phyloP scores from a whole-genome alignment of 768 basidiomycete species.

The Leccinum uliginosum region DNA sequence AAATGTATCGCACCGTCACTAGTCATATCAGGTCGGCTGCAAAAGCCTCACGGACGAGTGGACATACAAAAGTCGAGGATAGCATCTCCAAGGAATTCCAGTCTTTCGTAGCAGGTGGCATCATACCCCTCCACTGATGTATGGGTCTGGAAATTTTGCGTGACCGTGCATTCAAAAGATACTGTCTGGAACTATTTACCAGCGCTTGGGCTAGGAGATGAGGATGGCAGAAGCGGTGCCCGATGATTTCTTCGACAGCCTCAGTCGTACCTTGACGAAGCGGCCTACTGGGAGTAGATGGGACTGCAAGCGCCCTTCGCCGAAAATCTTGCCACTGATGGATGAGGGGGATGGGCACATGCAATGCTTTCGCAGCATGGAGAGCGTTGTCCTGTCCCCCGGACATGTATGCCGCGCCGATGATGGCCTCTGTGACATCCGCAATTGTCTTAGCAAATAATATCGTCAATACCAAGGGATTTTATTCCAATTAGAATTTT shows the following conservation, averaged over 20 bases:
- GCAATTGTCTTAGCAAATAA: slow-evolving; percentile 57
- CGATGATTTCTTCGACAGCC: slow-evolving; percentile 60
- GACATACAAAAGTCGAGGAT: slow-evolving; percentile 76
- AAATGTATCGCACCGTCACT: slow-evolving; percentile 78
- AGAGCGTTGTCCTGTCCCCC: slow-evolving; percentile 68
- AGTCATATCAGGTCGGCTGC: slow-evolving; percentile 1
- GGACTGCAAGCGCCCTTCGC: slow-evolving; percentile 41
- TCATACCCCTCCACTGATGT: slow-evolving; percentile 54
- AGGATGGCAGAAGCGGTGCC: slow-evolving; percentile 56
- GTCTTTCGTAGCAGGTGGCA: slow-evolving; percentile 60
- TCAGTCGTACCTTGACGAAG: slow-evolving; percentile 46
- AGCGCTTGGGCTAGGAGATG: slow-evolving; percentile 69
- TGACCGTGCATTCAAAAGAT: slow-evolving; percentile 6
- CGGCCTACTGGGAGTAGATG: slow-evolving; percentile 40
- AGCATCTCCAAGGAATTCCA: slow-evolving; percentile 86
- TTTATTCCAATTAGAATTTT: not conserved
- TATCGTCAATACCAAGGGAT: slow-evolving; percentile 8
- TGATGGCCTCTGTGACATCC: slow-evolving; percentile 81
- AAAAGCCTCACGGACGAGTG: not conserved
- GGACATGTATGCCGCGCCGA: slow-evolving; percentile 76
- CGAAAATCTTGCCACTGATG: slow-evolving; percentile 71
- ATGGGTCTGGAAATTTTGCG: slow-evolving; percentile 54
- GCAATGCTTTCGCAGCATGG: slow-evolving; percentile 57
- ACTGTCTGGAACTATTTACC: slow-evolving; percentile 37
- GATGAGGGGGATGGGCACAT: slow-evolving; percentile 59